phyloP scores from a whole-genome alignment of 208 protist species.

The Trypanosoma conorhini region DNA sequence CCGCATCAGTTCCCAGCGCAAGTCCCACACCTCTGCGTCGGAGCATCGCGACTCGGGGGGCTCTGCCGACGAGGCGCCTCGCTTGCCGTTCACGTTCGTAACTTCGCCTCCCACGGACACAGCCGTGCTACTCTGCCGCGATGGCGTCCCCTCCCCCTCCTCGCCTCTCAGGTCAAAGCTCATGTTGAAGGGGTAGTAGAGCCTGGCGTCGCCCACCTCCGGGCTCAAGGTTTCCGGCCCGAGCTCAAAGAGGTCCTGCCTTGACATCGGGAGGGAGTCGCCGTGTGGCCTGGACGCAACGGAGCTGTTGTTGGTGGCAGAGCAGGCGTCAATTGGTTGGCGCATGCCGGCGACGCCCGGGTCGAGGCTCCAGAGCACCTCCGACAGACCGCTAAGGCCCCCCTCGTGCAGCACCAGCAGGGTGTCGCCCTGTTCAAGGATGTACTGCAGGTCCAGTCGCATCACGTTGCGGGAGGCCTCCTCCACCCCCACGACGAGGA shows the following conservation, averaged over 20 bases:
- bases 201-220: constrained; percentile 52
- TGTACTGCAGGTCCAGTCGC: constrained; percentile 67
- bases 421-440: constrained; percentile 50
- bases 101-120: not conserved
- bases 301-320: not conserved
- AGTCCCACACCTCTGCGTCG: constrained; percentile 2
- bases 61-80: not conserved
- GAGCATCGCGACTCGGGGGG: not conserved
- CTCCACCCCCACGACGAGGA: constrained; percentile 78
- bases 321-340: not conserved
- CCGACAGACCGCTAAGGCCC: constrained; percentile 45
- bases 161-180: constrained; percentile 32
- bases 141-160: not conserved
- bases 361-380: constrained; percentile 49
- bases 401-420: constrained; percentile 72
- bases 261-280: constrained; percentile 7
- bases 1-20: constrained; percentile 23
- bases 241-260: constrained; percentile 29
- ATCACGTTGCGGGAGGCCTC: constrained; percentile 50
- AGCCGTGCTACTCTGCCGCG: not conserved
- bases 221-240: constrained; percentile 34
- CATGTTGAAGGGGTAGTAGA: constrained; percentile 69
- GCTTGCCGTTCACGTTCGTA: not conserved
- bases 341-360: not conserved
- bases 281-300: not conserved